phyloP scores from a whole-genome alignment of 805 yeast species.

The Yarrowia keelungensis region DNA sequence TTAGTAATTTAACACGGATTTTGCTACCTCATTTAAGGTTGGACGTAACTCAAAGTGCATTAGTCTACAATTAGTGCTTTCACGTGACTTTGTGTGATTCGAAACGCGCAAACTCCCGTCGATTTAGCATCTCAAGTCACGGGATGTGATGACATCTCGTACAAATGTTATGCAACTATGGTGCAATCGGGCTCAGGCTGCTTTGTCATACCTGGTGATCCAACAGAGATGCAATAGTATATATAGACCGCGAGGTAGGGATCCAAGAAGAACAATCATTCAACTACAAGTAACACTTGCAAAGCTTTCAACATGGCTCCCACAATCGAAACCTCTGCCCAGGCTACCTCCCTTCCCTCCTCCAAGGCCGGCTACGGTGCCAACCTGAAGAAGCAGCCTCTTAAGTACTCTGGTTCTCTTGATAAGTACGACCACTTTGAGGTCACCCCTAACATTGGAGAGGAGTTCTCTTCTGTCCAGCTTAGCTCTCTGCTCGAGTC shows the following conservation, averaged over 20 bases:
- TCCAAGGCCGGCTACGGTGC: constrained; percentile 36
- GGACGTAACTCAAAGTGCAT: not conserved
- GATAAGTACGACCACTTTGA: constrained; percentile 38
- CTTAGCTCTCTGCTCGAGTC: constrained; percentile 32
- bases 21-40: constrained; percentile 1
- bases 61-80: constrained; percentile 34
- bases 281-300: constrained; percentile 26
- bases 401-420: constrained; percentile 39
- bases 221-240: constrained; percentile 10
- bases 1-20: constrained; percentile 23
- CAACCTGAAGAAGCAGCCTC: constrained; percentile 36
- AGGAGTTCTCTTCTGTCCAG: constrained; percentile 38
- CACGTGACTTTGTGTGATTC: constrained; percentile 34
- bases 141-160: constrained; percentile 27
- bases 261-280: not conserved
- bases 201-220: constrained; percentile 24
- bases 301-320: constrained; percentile 39
- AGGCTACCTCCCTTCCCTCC: constrained; percentile 20
- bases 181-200: constrained; percentile 22
- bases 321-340: constrained; percentile 32
- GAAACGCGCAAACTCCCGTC: constrained; percentile 24
- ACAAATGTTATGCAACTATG: constrained; percentile 33
- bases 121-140: constrained; percentile 16
- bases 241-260: constrained; percentile 22
- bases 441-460: constrained; percentile 41